Evolutionary conservation across 257 asterid genomes (phyloP), one percentile per base, ranked within the genome.

Genomic region (Nicotiana undulata): DNA sequence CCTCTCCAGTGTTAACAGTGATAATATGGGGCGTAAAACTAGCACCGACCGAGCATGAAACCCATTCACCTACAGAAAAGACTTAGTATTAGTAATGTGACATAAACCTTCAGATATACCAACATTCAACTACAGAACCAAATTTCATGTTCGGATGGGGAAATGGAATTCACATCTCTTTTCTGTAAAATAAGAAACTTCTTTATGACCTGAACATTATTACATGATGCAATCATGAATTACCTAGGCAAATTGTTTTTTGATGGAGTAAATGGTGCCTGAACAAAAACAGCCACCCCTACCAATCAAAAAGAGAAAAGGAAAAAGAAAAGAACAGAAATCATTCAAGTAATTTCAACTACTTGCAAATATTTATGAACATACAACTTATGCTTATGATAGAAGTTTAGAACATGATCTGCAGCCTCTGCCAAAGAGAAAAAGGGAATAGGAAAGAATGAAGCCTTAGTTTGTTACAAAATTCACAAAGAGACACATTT

Each of bases 1-100:
- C 98, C 97, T 94, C 97, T 88, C 97, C 97, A 52, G 96, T 83
- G 82, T 93, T 85, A 80, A 91, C 97, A 6, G 86, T 88, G 67
- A 94, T 88, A 56, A 93, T 88, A 83, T 93, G 97, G 16, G 96
- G 96, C 13, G 93, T 93, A 79, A 92, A 88, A 84, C 85, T 93
- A 70, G 97, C 93, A 75, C 96, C 91, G 17, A 88, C 92, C 13
- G 93, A 87, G 82, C 92, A 83, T 51, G 95, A 88, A 87, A 93
- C 89, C 96, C 88, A 85, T 75, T 93, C 96, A 63, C 95, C 98
- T 93, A 88, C 81, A 87, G 9, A 86, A 82, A 76, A 29, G 51
- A 60, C 72, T 7, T 31, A 63, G 13, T 0, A 86, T 79, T 66
- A 83, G 80, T 24, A 84, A 82, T 79, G 28, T 66, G 37, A 66